These are phyloP conservation scores for Aspergillus sp. DNA, from an alignment of 2,329 filamentous ascomycete species.

Conservation along the genomic window DNA sequence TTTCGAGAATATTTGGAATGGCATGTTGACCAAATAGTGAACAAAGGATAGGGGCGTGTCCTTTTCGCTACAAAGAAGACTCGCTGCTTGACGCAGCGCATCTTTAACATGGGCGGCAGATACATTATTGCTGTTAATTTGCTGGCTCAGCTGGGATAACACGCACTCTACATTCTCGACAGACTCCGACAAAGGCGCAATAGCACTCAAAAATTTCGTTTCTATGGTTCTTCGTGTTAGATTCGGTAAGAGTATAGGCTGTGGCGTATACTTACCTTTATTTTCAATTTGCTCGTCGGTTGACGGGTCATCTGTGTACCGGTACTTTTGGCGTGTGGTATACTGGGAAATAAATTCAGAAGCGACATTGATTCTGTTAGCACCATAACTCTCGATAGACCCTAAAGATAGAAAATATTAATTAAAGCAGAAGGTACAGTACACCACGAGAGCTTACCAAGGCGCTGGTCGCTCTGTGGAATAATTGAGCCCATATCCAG, in stretches of 20 bases:
- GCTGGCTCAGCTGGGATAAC: slow-evolving; percentile 67
- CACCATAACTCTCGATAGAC: slow-evolving; percentile 71
- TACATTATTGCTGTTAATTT: slow-evolving; percentile 64
- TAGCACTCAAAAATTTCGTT: too few relatives aligned
- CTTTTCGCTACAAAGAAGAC: slow-evolving; percentile 73
- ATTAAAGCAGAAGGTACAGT: neutral
- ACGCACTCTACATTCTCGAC: slow-evolving; percentile 50
- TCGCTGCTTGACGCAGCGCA: slow-evolving; percentile 77
- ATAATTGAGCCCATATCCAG: slow-evolving; percentile 86
- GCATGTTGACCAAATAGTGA: slow-evolving; percentile 85
- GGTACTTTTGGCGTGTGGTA: slow-evolving; percentile 92
- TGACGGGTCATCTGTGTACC: slow-evolving; percentile 61
- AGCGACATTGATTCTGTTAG: slow-evolving; percentile 77
- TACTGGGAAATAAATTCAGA: slow-evolving; percentile 98
- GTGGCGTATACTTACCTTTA: too few relatives aligned
- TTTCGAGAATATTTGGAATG: slow-evolving; percentile 88
- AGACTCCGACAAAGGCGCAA: slow-evolving; percentile 7
- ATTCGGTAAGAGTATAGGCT: too few relatives aligned
- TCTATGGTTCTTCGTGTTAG: too few relatives aligned
- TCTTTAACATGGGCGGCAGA: slow-evolving; percentile 72
- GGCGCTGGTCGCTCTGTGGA: slow-evolving; percentile 77
- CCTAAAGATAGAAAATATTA: slow-evolving; percentile 18
- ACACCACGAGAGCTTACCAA: slow-evolving; percentile 43
- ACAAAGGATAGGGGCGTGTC: slow-evolving; percentile 73
- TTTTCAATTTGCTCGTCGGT: too few relatives aligned